phyloP scores from a whole-genome alignment of 176 grass and related monocot species.

The Rhynchospora pubera region DNA sequence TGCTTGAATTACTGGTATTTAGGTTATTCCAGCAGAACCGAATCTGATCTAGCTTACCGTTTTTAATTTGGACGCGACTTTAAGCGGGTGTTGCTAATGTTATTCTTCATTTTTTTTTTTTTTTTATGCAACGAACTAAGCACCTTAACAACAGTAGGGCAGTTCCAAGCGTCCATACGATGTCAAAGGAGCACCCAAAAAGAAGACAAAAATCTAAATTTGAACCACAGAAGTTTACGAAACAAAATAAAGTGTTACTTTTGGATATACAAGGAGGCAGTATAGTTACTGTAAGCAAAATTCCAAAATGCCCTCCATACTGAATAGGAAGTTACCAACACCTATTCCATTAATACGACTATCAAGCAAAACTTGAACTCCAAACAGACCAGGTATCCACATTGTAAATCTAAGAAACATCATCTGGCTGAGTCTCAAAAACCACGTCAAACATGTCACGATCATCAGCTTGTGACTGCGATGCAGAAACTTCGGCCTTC shows the following conservation, averaged over 20 bases:
- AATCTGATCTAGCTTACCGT: neutral
- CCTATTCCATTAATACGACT: neutral
- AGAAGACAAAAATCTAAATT: too few species aligned
- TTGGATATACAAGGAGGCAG: neutral
- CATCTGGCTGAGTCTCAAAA: constrained; percentile 22
- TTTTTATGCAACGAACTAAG: too few species aligned
- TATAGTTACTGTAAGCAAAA: neutral
- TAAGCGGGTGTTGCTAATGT: too few species aligned
- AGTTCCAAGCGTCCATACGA: too few species aligned
- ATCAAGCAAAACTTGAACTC: neutral
- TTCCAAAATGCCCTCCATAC: neutral
- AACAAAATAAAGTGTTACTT: neutral
- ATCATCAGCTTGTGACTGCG: constrained; percentile 45
- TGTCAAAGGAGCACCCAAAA: too few species aligned
- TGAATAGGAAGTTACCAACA: neutral
- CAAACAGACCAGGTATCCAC: neutral
- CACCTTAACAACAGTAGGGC: too few species aligned
- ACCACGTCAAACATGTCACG: constrained; percentile 37
- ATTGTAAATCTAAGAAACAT: neutral
- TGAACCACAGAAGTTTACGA: neutral
- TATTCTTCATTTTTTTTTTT: too few species aligned
- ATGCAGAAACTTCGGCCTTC: constrained; percentile 47
- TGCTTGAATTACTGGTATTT: neutral
- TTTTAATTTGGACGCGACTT: too few species aligned
- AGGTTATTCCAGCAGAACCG: neutral